These are phyloP conservation scores for Coemansia furcata DNA, from an alignment of 192 early-diverging fungal species.

Conservation along the genomic window DNA sequence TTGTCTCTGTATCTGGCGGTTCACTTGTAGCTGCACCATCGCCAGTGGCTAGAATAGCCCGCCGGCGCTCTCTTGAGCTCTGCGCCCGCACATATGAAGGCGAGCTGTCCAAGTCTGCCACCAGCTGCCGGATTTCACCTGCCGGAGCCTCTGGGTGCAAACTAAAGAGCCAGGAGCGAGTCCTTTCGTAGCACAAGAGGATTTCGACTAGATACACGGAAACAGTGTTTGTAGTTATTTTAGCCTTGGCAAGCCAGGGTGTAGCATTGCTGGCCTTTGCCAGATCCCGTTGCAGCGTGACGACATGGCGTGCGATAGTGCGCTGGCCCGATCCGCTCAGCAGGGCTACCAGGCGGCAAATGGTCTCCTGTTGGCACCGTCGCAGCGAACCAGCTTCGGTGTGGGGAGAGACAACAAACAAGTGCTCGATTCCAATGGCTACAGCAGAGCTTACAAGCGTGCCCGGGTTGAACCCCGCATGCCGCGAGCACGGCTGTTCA, in stretches of 20 bases:
- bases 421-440: slow-evolving; percentile 19
- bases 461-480: slow-evolving; percentile 17
- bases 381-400: not conserved
- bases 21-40: not conserved
- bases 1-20: not conserved
- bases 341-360: slow-evolving; percentile 18
- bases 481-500: slow-evolving; percentile 6
- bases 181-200: slow-evolving; percentile 17
- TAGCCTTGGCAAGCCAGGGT: slow-evolving; percentile 20
- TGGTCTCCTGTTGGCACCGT: slow-evolving; percentile 13
- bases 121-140: not conserved
- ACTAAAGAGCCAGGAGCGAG: slow-evolving; percentile 24
- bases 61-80: slow-evolving; percentile 3
- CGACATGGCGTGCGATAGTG: slow-evolving; percentile 5
- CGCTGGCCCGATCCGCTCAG: slow-evolving; percentile 13
- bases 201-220: slow-evolving; percentile 20
- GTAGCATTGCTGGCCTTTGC: slow-evolving; percentile 13
- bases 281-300: slow-evolving; percentile 1
- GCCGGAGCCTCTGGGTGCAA: not conserved
- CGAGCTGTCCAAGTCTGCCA: slow-evolving; percentile 9
- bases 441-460: slow-evolving; percentile 19
- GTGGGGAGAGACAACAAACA: not conserved
- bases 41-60: slow-evolving; percentile 2
- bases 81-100: slow-evolving; percentile 28
- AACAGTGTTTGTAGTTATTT: not conserved